Percentiles rank a stretch among this genome's conserved stretches.
Evolutionary conservation across 2,329 filamentous ascomycete genomes (phyloP).

Genomic region (Diaporthe vexans): DNA sequence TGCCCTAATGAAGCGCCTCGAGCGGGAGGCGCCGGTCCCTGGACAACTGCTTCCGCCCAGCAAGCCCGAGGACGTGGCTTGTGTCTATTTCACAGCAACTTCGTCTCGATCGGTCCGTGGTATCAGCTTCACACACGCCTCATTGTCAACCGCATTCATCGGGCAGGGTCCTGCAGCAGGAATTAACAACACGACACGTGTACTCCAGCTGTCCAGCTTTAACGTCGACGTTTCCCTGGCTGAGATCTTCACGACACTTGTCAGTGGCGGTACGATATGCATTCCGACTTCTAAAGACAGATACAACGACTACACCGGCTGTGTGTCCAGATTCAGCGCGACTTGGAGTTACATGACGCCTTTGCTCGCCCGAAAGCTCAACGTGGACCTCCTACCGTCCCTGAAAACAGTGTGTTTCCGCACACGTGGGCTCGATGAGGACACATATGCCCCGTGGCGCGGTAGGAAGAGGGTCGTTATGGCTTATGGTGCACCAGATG

Average conservation of each 20-base stretch:
- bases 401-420: conserved; percentile 61
- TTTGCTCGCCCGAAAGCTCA: conserved; percentile 65
- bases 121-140: conserved; percentile 72
- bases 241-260: conserved; percentile 68
- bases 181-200: conserved; percentile 65
- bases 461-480: conserved; percentile 61
- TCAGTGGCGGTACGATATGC: conserved; percentile 71
- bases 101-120: conserved; percentile 71
- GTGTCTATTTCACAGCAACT: conserved; percentile 72
- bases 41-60: conserved; percentile 45
- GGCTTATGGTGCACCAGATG: conserved; percentile 65
- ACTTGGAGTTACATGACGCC: conserved; percentile 71
- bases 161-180: conserved; percentile 65
- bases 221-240: conserved; percentile 67
- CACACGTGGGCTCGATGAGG: conserved; percentile 63
- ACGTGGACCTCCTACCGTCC: conserved; percentile 53
- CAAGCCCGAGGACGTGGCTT: conserved; percentile 65
- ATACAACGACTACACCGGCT: conserved; percentile 63
- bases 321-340: conserved; percentile 64
- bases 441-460: conserved; percentile 63
- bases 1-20: conserved; percentile 40
- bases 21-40: conserved; percentile 38
- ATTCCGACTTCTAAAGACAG: conserved; percentile 66
- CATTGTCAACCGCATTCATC: conserved; percentile 67
- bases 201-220: conserved; percentile 71